These are phyloP conservation scores for Helicostylum pulchrum DNA, from an alignment of 192 early-diverging fungal species.

Conservation along the genomic window DNA sequence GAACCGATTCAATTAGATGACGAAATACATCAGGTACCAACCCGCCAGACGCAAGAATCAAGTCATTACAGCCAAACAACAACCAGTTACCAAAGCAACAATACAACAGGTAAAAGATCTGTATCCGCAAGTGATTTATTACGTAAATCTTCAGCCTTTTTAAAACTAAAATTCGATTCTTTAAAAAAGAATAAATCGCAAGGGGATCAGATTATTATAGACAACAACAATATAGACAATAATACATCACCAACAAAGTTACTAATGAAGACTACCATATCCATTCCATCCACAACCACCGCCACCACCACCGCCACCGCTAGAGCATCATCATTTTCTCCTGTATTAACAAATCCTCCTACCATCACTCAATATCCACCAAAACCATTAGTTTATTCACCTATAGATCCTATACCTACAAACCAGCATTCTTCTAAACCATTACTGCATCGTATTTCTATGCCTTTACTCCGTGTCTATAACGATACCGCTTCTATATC, in stretches of 20 bases:
- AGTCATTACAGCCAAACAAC: neutral
- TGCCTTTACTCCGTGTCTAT: constrained; percentile 11
- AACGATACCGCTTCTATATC: too few species aligned
- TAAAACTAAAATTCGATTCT: constrained; percentile 15
- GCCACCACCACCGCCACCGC: too few species aligned
- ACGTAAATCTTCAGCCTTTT: constrained; percentile 23
- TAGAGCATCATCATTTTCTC: neutral
- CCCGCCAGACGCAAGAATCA: neutral
- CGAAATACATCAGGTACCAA: neutral
- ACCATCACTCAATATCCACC: constrained; percentile 29
- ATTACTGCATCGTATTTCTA: constrained; percentile 17
- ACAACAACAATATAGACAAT: neutral
- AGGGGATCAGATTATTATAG: constrained; percentile 8
- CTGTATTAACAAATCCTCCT: constrained; percentile 16
- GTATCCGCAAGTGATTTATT: constrained; percentile 23
- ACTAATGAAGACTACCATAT: constrained; percentile 11
- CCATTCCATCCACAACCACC: constrained; percentile 6
- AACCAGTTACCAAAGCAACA: neutral
- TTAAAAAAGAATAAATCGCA: constrained; percentile 16
- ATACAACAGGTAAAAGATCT: constrained; percentile 2
- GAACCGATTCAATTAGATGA: constrained; percentile 9
- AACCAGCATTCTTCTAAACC: neutral
- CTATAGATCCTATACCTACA: constrained; percentile 15
- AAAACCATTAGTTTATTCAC: constrained; percentile 26
- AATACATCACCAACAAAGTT: neutral